Percentiles rank a stretch among this genome's conserved stretches.
Evolutionary conservation across 495 filamentous ascomycete genomes (phyloP).

Genomic region (Penicillium tannophilum): DNA sequence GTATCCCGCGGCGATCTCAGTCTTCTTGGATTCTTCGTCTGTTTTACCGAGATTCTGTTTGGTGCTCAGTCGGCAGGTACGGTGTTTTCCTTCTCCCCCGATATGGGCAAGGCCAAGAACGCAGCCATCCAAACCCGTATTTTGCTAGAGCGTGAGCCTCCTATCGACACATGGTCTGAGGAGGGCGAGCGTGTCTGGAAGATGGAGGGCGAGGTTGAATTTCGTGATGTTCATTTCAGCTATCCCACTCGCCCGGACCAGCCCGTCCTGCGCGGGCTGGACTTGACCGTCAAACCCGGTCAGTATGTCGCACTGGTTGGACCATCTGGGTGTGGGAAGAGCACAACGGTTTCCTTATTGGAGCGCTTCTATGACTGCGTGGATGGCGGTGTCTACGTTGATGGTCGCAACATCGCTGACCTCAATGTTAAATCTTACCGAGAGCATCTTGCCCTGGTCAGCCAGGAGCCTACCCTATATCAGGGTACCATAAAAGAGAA

Average conservation of each 20-base stretch:
- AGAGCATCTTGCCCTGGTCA: conserved; percentile 74
- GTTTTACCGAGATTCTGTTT: conserved; percentile 78
- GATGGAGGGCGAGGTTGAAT: conserved; percentile 72
- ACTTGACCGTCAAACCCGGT: conserved; percentile 71
- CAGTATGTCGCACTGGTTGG: conserved; percentile 83
- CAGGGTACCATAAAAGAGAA: conserved; percentile 85
- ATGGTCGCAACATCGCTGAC: conserved; percentile 71
- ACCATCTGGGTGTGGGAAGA: conserved; percentile 82
- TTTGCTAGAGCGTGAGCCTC: conserved; percentile 76
- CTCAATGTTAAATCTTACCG: conserved; percentile 82
- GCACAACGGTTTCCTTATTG: conserved; percentile 75
- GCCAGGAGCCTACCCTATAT: conserved; percentile 85
- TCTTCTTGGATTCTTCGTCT: conserved; percentile 83
- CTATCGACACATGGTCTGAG: conserved; percentile 80
- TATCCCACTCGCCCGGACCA: conserved; percentile 81
- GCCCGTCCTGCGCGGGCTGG: conserved; percentile 73
- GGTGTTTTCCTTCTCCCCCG: conserved; percentile 81
- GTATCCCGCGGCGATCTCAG: conserved; percentile 69
- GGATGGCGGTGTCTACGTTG: conserved; percentile 69
- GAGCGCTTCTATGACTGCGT: conserved; percentile 86
- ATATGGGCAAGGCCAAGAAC: conserved; percentile 87
- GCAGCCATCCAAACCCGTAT: conserved; percentile 74
- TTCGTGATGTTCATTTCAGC: conserved; percentile 77
- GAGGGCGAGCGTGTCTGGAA: conserved; percentile 62
- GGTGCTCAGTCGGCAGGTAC: conserved; percentile 84